Evolutionary conservation across 2,329 filamentous ascomycete genomes (phyloP).

Genomic region (Stachybotrys chlorohalonatus): DNA sequence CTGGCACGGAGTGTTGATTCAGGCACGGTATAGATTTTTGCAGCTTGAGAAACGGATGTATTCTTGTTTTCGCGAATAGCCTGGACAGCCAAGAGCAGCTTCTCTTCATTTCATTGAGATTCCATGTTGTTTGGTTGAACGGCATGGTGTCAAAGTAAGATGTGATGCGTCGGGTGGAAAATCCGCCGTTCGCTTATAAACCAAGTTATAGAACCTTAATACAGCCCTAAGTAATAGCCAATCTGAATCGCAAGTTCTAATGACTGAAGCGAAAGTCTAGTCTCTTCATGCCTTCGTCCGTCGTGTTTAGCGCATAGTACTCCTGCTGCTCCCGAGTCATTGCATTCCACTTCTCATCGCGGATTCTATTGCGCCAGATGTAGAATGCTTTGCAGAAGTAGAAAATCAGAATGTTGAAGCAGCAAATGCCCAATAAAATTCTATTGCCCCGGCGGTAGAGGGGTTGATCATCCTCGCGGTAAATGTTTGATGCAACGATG

Average conservation of each 20-base stretch:
- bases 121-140: not conserved
- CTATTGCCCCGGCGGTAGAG: conserved; percentile 41
- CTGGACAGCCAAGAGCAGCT: not conserved
- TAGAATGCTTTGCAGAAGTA: conserved; percentile 36
- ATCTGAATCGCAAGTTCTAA: conserved; percentile 11
- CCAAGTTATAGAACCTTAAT: too few species aligned
- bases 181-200: too few species aligned
- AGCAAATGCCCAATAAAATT: conserved; percentile 36
- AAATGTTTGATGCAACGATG: conserved; percentile 32
- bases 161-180: not conserved
- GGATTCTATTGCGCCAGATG: conserved; percentile 34
- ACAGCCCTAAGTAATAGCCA: too few species aligned
- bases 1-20: not conserved
- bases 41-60: not conserved
- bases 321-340: conserved; percentile 35
- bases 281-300: conserved; percentile 44
- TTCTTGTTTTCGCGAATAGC: not conserved
- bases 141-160: not conserved
- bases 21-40: not conserved
- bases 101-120: not conserved
- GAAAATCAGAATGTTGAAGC: conserved; percentile 37
- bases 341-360: conserved; percentile 32
- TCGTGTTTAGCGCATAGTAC: conserved; percentile 37
- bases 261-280: conserved; percentile 45
- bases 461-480: conserved; percentile 42